Percentiles rank a stretch among this genome's conserved stretches.
phyloP scores from a whole-genome alignment of 1,139 yeast genomes.

The Hemisphaericaspora subhashii region DNA sequence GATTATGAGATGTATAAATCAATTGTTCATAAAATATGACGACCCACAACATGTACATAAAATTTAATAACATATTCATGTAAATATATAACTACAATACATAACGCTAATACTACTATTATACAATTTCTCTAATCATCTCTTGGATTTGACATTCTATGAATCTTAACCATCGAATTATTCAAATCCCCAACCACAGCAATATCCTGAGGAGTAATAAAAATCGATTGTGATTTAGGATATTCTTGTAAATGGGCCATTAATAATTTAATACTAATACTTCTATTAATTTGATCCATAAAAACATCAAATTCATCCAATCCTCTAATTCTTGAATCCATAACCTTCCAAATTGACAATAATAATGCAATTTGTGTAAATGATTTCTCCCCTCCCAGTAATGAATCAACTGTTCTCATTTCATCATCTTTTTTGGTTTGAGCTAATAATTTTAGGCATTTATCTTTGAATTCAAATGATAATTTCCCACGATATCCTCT shows the following conservation, averaged over 20 bases:
- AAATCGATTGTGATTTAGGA: slow-evolving; percentile 79
- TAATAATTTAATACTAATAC: slow-evolving; percentile 74
- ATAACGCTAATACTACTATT: too few species aligned
- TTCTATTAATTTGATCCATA: slow-evolving; percentile 92
- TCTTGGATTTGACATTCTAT: slow-evolving; percentile 63
- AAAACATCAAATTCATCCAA: slow-evolving; percentile 97
- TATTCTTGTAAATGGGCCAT: slow-evolving; percentile 62
- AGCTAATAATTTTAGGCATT: slow-evolving; percentile 55
- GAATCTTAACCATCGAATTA: slow-evolving; percentile 63
- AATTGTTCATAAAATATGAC: background rate
- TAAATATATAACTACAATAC: too few species aligned
- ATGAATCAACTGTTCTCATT: slow-evolving; percentile 72
- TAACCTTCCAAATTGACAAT: slow-evolving; percentile 88
- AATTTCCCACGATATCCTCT: slow-evolving; percentile 80
- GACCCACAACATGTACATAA: background rate
- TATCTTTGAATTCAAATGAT: slow-evolving; percentile 56
- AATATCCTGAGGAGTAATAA: slow-evolving; percentile 93
- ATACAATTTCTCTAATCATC: slow-evolving; percentile 17
- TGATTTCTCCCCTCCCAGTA: slow-evolving; percentile 97
- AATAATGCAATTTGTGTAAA: slow-evolving; percentile 87
- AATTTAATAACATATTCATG: too few species aligned
- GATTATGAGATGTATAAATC: background rate
- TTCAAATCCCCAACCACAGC: slow-evolving; percentile 72
- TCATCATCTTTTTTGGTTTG: slow-evolving; percentile 59
- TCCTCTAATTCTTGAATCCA: slow-evolving; percentile 85